phyloP scores from a whole-genome alignment of 257 asterid species.

The Penstemon barbatus region DNA sequence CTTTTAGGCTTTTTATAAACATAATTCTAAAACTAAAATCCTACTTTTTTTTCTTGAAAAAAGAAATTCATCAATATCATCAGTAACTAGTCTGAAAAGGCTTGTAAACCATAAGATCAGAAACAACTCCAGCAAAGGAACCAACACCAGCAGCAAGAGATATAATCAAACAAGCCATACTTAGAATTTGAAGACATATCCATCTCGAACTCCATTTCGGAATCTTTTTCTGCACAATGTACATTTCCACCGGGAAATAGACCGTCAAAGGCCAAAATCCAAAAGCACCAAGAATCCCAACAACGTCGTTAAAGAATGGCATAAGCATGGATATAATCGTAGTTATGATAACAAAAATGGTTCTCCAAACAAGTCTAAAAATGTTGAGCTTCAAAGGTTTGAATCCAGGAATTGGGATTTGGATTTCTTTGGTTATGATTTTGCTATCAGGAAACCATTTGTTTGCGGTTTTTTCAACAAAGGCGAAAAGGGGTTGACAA shows the following conservation, averaged over 20 bases:
- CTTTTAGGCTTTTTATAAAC: conserved; percentile 35
- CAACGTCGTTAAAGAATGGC: conserved; percentile 39
- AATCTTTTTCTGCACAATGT: conserved; percentile 33
- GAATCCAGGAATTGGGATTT: conserved; percentile 19
- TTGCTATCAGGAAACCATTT: conserved; percentile 23
- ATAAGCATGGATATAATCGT: conserved; percentile 34
- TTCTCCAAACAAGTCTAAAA: conserved; percentile 37
- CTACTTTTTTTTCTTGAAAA: conserved; percentile 7
- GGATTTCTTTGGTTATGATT: conserved; percentile 28
- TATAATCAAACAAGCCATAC: conserved; percentile 27
- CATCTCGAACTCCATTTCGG: conserved; percentile 32
- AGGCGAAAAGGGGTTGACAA: conserved; percentile 37
- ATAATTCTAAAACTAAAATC: conserved; percentile 26
- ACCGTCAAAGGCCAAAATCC: conserved; percentile 45
- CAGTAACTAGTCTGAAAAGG: conserved; percentile 39
- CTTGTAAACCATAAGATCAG: conserved; percentile 32
- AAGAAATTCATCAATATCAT: not conserved
- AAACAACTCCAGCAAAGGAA: conserved; percentile 34
- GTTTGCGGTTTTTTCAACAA: conserved; percentile 30
- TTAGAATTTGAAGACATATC: conserved; percentile 32
- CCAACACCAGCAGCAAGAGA: conserved; percentile 42
- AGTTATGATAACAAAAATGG: conserved; percentile 30
- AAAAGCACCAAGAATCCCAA: conserved; percentile 41
- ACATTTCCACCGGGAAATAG: conserved; percentile 44
- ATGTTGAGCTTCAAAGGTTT: conserved; percentile 9